Evolutionary conservation across 2,329 filamentous ascomycete genomes (phyloP).

Genomic region (Ophiostoma quercus): DNA sequence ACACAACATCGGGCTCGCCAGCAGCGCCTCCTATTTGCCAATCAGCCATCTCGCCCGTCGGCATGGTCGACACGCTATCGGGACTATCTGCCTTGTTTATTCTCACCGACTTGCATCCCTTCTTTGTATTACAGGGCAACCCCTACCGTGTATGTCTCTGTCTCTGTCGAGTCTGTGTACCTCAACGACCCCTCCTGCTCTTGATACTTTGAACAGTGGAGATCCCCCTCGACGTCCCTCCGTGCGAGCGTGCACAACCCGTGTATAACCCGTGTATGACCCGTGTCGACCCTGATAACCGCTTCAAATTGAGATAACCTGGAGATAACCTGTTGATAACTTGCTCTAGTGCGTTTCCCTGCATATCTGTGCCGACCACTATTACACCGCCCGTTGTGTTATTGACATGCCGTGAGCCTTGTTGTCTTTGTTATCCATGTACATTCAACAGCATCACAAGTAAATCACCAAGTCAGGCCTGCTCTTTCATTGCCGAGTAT

Average conservation of each 20-base stretch:
- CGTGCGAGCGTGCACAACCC: too few relatives aligned
- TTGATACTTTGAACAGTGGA: background rate
- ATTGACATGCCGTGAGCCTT: background rate
- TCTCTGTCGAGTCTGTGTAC: background rate
- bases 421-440: background rate
- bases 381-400: background rate
- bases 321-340: conserved; percentile 5
- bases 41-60: background rate
- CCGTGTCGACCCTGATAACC: background rate
- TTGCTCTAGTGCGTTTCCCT: background rate
- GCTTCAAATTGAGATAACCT: background rate
- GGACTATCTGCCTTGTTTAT: conserved; percentile 2
- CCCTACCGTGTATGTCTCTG: background rate
- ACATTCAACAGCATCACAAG: too few relatives aligned
- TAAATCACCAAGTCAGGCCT: too few relatives aligned
- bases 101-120: background rate
- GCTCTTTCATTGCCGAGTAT: background rate
- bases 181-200: background rate
- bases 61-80: background rate
- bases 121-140: background rate
- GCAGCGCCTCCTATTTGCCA: background rate
- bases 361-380: background rate
- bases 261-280: background rate
- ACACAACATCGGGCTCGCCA: background rate
- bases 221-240: too few relatives aligned